phyloP scores from a whole-genome alignment of 1,139 yeast species.

The Suhomyces taliae region DNA sequence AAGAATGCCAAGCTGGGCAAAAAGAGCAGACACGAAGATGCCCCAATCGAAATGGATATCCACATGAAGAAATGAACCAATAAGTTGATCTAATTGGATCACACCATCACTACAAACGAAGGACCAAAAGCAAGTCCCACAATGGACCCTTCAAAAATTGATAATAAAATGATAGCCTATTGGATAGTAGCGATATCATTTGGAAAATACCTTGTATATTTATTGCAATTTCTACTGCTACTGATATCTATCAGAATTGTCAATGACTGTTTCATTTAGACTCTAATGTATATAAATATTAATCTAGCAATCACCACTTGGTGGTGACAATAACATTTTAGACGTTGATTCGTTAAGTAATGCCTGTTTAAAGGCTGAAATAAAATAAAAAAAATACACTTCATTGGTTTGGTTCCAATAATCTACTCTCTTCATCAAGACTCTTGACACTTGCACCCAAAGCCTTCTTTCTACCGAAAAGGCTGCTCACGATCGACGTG shows the following conservation, averaged over 20 bases:
- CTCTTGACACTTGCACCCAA: conserved; percentile 1
- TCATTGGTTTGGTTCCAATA: conserved; percentile 4
- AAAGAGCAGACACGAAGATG: neutral
- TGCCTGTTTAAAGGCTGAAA: too few species aligned
- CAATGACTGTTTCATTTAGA: neutral
- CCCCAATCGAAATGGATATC: conserved; percentile 14
- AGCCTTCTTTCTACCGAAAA: neutral
- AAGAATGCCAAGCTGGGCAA: conserved; percentile 17
- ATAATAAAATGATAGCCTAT: too few species aligned
- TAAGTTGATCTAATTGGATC: neutral
- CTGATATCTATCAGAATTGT: neutral
- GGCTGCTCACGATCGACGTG: neutral
- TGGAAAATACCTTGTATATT: neutral
- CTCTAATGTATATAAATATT: neutral
- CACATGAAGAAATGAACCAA: conserved; percentile 9
- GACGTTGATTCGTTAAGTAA: too few species aligned
- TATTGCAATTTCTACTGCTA: too few species aligned
- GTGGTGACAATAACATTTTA: too few species aligned
- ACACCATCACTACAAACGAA: too few species aligned
- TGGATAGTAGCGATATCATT: neutral
- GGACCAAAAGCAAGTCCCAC: too few species aligned
- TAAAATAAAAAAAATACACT: too few species aligned
- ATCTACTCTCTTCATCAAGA: conserved; percentile 12
- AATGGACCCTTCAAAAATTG: too few species aligned
- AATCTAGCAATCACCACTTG: too few species aligned